Evolutionary conservation across 2,329 filamentous ascomycete species (phyloP), one percentile per base, ranked within the genome.

Genomic region (Thelonectria olida): DNA sequence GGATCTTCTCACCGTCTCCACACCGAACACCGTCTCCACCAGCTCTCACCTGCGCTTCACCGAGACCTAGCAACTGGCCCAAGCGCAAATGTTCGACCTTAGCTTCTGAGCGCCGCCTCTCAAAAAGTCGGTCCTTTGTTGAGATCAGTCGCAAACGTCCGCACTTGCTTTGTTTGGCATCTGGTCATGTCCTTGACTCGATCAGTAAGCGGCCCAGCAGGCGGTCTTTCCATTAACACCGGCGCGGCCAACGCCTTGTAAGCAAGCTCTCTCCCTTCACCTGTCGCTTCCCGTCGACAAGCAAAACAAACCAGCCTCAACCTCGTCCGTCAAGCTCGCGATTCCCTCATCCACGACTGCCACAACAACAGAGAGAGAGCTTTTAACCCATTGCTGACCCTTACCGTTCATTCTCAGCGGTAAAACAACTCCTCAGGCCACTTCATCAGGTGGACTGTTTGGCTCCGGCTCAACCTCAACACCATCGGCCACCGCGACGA

Each of bases 201-300:
- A 74, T 88, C 86, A 68, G 83, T 84, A 60, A 88, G 85, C 74
- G 85, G 84, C 70, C 85, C 85, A 63, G 84, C 81, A 65, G 86
- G 84, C 71, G 85, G 84, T 72, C 81, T 89, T 66, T 87, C 84
- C 72, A 89, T 89, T 77, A 90, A 89, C 76, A 88, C 86, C 17
- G 83, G 82, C 65, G 80, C 84, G 59, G 87, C 87, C 64, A 89
- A 88, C 82, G 63, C 75, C 55, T 66, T 75, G 77, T 78, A 73
- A 77, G 75, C 67, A 65, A 68, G 61, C 65, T 67, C 45, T 58
- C 61, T 27, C 54, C 56, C 60, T 28, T 50, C 44, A 44, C 34
- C 54, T 51, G 38, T 50, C 49, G 27, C 65, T 63, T 19, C 54
- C 39, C 48, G 49, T 49, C 28, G 50, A 51, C 59, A 50, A 51